Evolutionary conservation across 2,329 filamentous ascomycete genomes (phyloP), one percentile per base, ranked within the genome.

Genomic region (Ampelomyces quisqualis): DNA sequence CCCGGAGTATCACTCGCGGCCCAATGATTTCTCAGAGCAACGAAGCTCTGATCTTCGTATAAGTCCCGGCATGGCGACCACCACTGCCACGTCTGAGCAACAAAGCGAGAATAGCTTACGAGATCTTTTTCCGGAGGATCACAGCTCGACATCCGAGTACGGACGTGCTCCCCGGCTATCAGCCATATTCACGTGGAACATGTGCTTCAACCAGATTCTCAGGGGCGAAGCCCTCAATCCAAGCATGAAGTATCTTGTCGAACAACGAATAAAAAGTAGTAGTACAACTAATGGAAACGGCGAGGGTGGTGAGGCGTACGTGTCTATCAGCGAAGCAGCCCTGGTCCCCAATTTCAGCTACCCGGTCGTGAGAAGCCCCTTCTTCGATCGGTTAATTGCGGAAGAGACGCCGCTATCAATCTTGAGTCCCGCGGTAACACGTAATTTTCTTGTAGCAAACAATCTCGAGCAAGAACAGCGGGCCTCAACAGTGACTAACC

Each of bases 311-410:
- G n/a, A 30, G 5, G 19, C 28, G 2, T 7, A 19, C 8, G 10
- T 49, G 7, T 28, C 38, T 2, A 28, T 44, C 11, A 3, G 14
- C 2, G 37, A 45, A 19, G 40, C 42, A 7, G 44, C 38, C 3
- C 40, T 59, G 7, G 55, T 61, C 8, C 56, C 58, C 4, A 61
- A 59, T 30, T 62, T 62, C 33, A 58, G 51, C 11, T 51, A 49
- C 14, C 55, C 56, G 0, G 37, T 57, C 13, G 20, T 26, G 13
- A 34, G 39, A 4, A 52, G 44, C 20, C 15, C 34, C 1, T 60
- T 53, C 26, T 44, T 48, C 31, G 45, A 52, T 27, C 47, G 35
- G 10, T 6, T 34, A 13, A 8, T 9, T 15, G 9, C 29, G 7
- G 19, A 28, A 8, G 33, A 34, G 17, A 4, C 20, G 11, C 11